Evolutionary conservation across 2,329 filamentous ascomycete species (phyloP), one percentile per base, ranked within the genome.

Genomic region (Apiospora saccharicola): DNA sequence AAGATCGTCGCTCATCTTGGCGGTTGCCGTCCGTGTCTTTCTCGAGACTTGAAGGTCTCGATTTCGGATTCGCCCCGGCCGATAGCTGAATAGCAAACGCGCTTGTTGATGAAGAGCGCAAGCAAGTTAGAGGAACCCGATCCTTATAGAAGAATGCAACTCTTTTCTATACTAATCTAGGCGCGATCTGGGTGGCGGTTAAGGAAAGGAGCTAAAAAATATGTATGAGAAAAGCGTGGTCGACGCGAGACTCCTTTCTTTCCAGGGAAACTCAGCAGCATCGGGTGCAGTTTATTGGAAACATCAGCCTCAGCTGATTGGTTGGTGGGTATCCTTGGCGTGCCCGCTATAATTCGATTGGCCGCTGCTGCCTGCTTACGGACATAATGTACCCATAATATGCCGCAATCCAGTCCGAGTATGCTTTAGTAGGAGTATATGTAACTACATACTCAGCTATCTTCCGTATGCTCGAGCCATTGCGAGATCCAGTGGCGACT

Each of bases 1-100:
- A 76, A 98, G 89, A 80, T 96, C 94, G 72, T 94, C 93, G 95
- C 98, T 97, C 79, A 75, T 88, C 74, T 72, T 49, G 26, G 43
- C 13, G 61, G 53, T 47, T 3, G 41, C 70, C 30, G 41, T 64
- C 19, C 30, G 67, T 43, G 64, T 69, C 24, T 67, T 57, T 22
- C 30, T 64, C 34, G 57, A 41, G 34, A 41, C 30, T 64, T 34
- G 57, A 14, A 14, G 51, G 19, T n/a, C 41, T 41, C 57, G 34
- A 41, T 41, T 24, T 13, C 57, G 34, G 6, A n/a, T 64, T n/a
- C 57, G 57, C 34, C 57, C 1, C 19, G 19, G 57, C 30, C 14
- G 34, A 24, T 72, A 34, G 34, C 24, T 46, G 67, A 37, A 41
- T 64, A 41, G 34, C 57, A 64, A 64, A 64, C 57, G 57, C 57